Base-by-base conservation (phyloP, 192 early-diverging fungal genomes). In the Gonapodya prolifera region DNA sequence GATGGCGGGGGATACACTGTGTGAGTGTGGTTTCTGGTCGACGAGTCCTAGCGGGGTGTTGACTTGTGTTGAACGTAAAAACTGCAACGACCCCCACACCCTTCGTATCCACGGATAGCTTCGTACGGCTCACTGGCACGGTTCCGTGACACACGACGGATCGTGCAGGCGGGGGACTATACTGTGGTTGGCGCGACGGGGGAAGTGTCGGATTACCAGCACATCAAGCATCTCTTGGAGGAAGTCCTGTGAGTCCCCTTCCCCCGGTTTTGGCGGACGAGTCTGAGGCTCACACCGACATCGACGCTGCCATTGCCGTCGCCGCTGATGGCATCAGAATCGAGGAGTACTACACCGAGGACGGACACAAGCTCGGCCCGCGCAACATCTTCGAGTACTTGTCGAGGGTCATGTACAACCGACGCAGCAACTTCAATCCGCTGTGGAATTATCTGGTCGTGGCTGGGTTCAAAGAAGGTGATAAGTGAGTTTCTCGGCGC, bases 361-460 rank as follows among this genome's bases (percentile, higher is more conserved):
- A 99, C 80, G 95, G 93, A 0, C 95, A 97, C 82, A 84, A 83
- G 31, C 81, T 99, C 75, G 89, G 87, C 32, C 92, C 97, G 34
- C 84, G 87, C 33, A 88, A 97, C 84, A 92, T 99, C 75, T 94
- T 94, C 84, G 93, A 95, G 81, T 97, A 93, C 82, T 82, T 98
- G 75, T 89, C 87, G 86, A 87, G 92, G 61, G 87, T 98, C 79
- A 94, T 98, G 94, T 98, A 99, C 86, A 85, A 87, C 80, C 85
- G 95, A 79, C 89, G 96, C 76, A 92, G 86, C 81, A 91, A 96
- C 81, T 83, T 93, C 74, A 90, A 99, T 83, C 96, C 96, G 61
- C 87, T 99, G 69, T 99, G 95, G 97, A 99, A 99, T 86, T 88
- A 91, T 34, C 88, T 94, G 76, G 89, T 99, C 30, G 90, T 99